A percentile compares a stretch with the other conserved stretches of the same genome.
phyloP scores from a whole-genome alignment of 2,329 filamentous ascomycete species.

The Aspergillus udagawae region DNA sequence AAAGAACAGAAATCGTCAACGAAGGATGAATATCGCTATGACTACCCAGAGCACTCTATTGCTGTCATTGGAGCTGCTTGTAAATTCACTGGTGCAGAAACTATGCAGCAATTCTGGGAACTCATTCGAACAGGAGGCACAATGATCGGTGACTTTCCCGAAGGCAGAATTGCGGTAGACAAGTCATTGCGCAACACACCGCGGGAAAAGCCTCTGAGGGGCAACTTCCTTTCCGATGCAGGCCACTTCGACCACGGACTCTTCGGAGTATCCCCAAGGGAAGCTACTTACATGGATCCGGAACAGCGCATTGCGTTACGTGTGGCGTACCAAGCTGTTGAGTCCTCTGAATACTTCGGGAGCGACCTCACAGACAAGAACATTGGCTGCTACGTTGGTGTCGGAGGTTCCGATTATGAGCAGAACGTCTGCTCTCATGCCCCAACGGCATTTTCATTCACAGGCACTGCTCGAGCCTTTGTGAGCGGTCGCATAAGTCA shows the following conservation, averaged over 20 bases:
- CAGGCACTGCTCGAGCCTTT: constrained; percentile 24
- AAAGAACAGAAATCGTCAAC: not conserved
- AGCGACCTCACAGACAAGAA: not conserved
- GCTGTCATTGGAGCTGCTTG: constrained; percentile 33
- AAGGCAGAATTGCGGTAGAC: not conserved
- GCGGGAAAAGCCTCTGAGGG: not conserved
- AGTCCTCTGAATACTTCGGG: constrained; percentile 23
- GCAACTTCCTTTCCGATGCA: not conserved
- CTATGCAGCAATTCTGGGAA: constrained; percentile 31
- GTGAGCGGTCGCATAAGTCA: constrained; percentile 5
- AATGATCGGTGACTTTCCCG: not conserved
- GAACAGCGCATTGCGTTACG: constrained; percentile 25
- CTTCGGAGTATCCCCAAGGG: constrained; percentile 20
- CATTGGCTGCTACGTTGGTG: not conserved
- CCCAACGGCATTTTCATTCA: not conserved
- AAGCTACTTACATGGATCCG: constrained; percentile 24
- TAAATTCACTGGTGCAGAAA: constrained; percentile 26
- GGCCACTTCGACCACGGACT: constrained; percentile 24
- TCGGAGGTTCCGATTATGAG: not conserved
- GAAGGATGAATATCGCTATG: not conserved
- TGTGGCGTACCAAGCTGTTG: constrained; percentile 26
- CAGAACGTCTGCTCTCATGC: not conserved
- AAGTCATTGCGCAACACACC: not conserved
- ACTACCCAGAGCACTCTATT: constrained; percentile 15
- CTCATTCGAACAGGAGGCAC: constrained; percentile 22